These are phyloP conservation scores for Anisogramma anomala DNA, from an alignment of 2,329 filamentous ascomycete genomes.

Conservation along the genomic window DNA sequence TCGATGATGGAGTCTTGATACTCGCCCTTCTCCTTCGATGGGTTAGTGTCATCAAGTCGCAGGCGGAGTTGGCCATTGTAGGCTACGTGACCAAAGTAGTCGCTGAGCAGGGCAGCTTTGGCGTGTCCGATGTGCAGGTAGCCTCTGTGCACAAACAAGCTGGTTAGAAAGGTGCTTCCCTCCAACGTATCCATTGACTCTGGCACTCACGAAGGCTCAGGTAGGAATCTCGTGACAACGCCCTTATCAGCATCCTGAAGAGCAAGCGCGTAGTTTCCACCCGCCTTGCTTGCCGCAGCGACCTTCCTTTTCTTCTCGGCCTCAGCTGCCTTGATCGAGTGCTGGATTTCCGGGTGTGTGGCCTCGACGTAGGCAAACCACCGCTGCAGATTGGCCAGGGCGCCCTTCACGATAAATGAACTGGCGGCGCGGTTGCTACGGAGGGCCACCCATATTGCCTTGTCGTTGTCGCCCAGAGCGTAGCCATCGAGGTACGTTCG, in stretches of 20 bases:
- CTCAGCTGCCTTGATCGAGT: constrained; percentile 58
- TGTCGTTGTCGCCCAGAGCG: constrained; percentile 62
- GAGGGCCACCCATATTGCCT: constrained; percentile 71
- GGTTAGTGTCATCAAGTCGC: constrained; percentile 95
- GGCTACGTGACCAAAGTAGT: constrained; percentile 91
- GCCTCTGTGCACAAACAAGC: constrained; percentile 34
- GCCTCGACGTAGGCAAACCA: constrained; percentile 86
- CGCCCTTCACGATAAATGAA: constrained; percentile 67
- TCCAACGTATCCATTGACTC: background rate
- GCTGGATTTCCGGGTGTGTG: constrained; percentile 63
- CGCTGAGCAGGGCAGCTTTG: constrained; percentile 85
- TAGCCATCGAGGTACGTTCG: constrained; percentile 81
- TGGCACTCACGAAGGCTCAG: constrained; percentile 68
- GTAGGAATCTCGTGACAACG: constrained; percentile 84
- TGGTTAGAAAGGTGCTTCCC: constrained; percentile 1
- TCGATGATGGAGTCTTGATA: constrained; percentile 89
- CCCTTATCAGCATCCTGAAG: constrained; percentile 76
- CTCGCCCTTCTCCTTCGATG: constrained; percentile 92
- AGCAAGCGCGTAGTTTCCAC: constrained; percentile 80
- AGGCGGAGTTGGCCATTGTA: constrained; percentile 86
- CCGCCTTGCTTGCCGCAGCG: constrained; percentile 58
- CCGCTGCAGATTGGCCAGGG: constrained; percentile 63
- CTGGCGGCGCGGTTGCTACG: constrained; percentile 76
- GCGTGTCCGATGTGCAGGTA: constrained; percentile 94
- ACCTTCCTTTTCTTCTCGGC: constrained; percentile 59